Conservation (phyloP, 2,329 filamentous ascomycete species). For the Cercospora sp. region DNA sequence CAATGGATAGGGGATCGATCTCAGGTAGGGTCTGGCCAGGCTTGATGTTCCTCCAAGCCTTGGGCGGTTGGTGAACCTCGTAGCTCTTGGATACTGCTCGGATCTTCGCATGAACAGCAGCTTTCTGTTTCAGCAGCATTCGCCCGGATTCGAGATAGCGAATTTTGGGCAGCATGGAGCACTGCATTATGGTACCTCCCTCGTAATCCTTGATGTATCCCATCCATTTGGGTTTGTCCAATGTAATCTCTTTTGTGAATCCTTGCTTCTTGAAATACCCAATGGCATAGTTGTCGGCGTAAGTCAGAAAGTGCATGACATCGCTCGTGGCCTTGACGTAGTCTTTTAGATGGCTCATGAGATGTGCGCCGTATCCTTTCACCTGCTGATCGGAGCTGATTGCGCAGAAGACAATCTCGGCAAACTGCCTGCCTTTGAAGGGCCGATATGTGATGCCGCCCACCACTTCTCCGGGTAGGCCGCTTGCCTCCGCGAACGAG, state of each 20-base stretch:
- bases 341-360: constrained; percentile 97
- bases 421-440: constrained; percentile 88
- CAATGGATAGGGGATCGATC: constrained; percentile 83
- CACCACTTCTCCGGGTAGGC: constrained; percentile 39
- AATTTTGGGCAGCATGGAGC: constrained; percentile 91
- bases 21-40: constrained; percentile 56
- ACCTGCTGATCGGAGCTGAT: constrained; percentile 98
- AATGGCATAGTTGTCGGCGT: constrained; percentile 98
- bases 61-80: constrained; percentile 79
- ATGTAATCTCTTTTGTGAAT: constrained; percentile 96
- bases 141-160: constrained; percentile 90
- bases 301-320: constrained; percentile 98
- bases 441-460: constrained; percentile 95
- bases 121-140: constrained; percentile 97
- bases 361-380: constrained; percentile 94
- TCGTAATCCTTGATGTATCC: constrained; percentile 99
- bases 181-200: constrained; percentile 98
- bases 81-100: constrained; percentile 86
- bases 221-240: constrained; percentile 93
- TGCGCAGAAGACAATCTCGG: constrained; percentile 98
- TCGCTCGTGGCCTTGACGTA: constrained; percentile 96
- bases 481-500: constrained; percentile 33
- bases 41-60: constrained; percentile 70
- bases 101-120: constrained; percentile 92
- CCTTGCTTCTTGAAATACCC: constrained; percentile 99